Evolutionary conservation across 1,284 basidiomycete genomes (phyloP).

Genomic region (Neonothopanus nambi): DNA sequence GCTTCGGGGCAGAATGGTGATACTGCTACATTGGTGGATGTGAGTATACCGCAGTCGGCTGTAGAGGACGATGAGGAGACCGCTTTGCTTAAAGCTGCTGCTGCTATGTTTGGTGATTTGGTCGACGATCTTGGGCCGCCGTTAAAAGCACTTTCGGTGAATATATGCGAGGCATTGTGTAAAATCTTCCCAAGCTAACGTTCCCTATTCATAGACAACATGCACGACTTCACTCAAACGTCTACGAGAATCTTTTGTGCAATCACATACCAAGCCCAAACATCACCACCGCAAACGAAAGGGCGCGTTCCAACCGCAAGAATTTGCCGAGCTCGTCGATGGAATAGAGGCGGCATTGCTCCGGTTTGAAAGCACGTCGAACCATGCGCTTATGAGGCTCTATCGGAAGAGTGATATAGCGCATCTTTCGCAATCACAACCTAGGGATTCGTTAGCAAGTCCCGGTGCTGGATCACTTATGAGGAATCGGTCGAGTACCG

Average conservation of each 20-base stretch:
- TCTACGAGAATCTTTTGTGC: conserved; percentile 65
- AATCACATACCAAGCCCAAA: conserved; percentile 28
- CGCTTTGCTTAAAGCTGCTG: conserved; percentile 62
- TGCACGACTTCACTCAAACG: conserved; percentile 60
- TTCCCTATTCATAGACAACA: conserved; percentile 43
- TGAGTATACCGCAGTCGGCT: conserved; percentile 14
- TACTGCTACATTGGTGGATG: conserved; percentile 11
- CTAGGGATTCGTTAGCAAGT: conserved; percentile 16
- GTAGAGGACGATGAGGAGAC: conserved; percentile 56
- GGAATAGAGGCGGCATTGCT: conserved; percentile 69
- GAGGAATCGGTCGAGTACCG: conserved; percentile 16
- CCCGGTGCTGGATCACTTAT: conserved; percentile 19
- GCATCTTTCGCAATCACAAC: neutral
- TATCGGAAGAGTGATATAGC: conserved; percentile 60
- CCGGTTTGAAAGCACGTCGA: conserved; percentile 80
- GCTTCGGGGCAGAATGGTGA: conserved; percentile 10
- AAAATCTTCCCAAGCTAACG: conserved; percentile 1
- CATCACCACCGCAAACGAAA: neutral
- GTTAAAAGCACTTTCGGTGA: conserved; percentile 74
- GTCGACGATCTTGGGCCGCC: conserved; percentile 83
- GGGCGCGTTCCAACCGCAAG: conserved; percentile 41
- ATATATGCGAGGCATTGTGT: conserved; percentile 24
- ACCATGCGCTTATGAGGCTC: conserved; percentile 76
- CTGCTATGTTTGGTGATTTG: conserved; percentile 79
- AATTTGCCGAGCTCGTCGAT: conserved; percentile 65